Base-by-base conservation (phyloP, 2,329 filamentous ascomycete species). In the Blastomyces percursus region DNA sequence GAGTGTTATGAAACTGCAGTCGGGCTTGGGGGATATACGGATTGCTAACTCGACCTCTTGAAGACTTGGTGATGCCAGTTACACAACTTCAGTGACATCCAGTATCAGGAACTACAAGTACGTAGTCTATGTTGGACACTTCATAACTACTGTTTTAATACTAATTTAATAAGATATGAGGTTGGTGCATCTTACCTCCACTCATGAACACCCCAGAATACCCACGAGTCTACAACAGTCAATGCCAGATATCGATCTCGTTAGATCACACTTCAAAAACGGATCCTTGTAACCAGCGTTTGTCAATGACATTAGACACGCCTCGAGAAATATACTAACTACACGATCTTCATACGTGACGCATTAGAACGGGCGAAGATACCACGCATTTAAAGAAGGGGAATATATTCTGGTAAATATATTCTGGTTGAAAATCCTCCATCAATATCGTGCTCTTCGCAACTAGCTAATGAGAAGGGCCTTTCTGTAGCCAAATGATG, bases 401-500 rank as follows among this genome's bases (percentile, higher is more conserved):
- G 58, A 60, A 51, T 51, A 60, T 38, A 32, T 60, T n/a, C 58
- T 60, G 58, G 58, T 60, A 51, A 35, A 30, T 24, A 8, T 16
- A 7, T 38, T 14, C 44, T 32, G 1, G 16, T 40, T 32, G 9
- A 19, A 12, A 19, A 35, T 35, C 19, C 12, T 19, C 11, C 14
- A 12, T 30, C 27, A 60, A n/a, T n/a, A 44, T 48, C n/a, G 24
- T 60, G 32, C 35, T 3, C 27, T 19, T 60, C 16, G 19, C 19
- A 60, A 16, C 16, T 7, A 51, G 48, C 27, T 51, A 51, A 51
- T 30, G 48, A 51, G 8, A 27, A 4, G 48, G 9, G 8, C 30
- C 19, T 44, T n/a, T 30, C 11, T 42, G 38, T 58, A 60, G 58
- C 58, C 58, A 48, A 66, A 65, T 46, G 60, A 64, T 50, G 65